These are phyloP conservation scores for Penicillium odoratum DNA, from an alignment of 495 filamentous ascomycete genomes.

Conservation along the genomic window DNA sequence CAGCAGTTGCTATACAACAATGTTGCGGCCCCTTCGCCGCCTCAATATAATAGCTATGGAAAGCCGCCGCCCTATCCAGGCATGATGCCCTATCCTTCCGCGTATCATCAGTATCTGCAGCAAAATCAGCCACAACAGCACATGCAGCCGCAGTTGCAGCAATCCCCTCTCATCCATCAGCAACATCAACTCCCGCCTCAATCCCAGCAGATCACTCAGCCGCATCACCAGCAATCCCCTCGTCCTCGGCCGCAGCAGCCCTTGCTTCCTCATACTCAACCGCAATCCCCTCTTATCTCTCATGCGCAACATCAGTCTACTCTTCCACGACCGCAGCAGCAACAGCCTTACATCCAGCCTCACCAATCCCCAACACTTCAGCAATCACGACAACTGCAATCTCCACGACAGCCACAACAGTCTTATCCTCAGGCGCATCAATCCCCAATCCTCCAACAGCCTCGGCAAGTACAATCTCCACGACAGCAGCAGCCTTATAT, in stretches of 20 bases:
- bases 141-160: conserved; percentile 19
- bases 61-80: conserved; percentile 39
- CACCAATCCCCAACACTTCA: conserved; percentile 16
- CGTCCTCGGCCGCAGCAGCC: background rate
- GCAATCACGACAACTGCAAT: background rate
- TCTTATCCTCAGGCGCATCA: background rate
- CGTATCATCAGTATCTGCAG: conserved; percentile 35
- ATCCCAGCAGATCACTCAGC: conserved; percentile 4
- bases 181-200: conserved; percentile 14
- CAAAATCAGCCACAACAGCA: conserved; percentile 10
- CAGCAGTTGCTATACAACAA: conserved; percentile 46
- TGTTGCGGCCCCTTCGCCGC: conserved; percentile 30
- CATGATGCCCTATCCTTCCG: conserved; percentile 37
- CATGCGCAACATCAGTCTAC: conserved; percentile 10
- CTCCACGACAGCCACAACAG: conserved; percentile 1
- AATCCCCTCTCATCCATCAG: conserved; percentile 17
- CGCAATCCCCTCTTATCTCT: conserved; percentile 11
- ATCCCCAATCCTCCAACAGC: background rate
- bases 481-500: background rate
- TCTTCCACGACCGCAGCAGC: conserved; percentile 18
- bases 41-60: conserved; percentile 42
- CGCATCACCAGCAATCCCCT: conserved; percentile 8
- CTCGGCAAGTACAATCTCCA: background rate
- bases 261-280: conserved; percentile 17
- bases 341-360: conserved; percentile 11